Conservation (phyloP, 495 filamentous ascomycete genomes). For the Tuber calosporum region DNA sequence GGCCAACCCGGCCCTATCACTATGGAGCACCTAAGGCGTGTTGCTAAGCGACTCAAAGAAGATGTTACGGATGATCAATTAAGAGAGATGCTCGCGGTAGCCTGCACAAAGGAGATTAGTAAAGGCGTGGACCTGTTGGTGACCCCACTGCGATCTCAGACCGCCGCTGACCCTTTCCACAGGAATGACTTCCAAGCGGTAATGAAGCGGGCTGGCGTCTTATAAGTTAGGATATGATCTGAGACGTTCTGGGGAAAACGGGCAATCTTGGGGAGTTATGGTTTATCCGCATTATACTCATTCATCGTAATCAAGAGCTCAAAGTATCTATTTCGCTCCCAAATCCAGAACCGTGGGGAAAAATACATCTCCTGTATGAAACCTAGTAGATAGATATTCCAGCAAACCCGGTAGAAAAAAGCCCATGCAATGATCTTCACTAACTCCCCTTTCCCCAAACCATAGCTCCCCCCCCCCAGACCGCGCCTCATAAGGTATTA, state of each 20-base stretch:
- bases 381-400: not conserved
- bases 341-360: not conserved
- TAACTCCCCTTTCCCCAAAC: not conserved
- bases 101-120: slow-evolving; percentile 67
- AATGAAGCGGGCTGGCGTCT: slow-evolving; percentile 76
- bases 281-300: not conserved
- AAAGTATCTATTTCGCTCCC: not conserved
- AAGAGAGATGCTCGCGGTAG: slow-evolving; percentile 87
- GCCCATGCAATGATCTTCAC: not conserved
- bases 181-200: slow-evolving; percentile 76
- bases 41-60: slow-evolving; percentile 76
- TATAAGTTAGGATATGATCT: slow-evolving; percentile 4
- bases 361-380: not conserved
- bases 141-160: not conserved
- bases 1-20: slow-evolving; percentile 55
- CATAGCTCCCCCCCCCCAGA: not conserved
- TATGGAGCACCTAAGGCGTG: slow-evolving; percentile 62
- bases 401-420: not conserved
- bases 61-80: slow-evolving; percentile 72
- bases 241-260: not conserved
- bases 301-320: not conserved
- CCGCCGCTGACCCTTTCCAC: slow-evolving; percentile 11
- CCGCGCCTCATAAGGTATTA: slow-evolving; percentile 12
- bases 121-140: slow-evolving; percentile 56
- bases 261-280: not conserved